Evolutionary conservation across 768 basidiomycete species (phyloP).

Genomic region (Termitomyces sp.): DNA sequence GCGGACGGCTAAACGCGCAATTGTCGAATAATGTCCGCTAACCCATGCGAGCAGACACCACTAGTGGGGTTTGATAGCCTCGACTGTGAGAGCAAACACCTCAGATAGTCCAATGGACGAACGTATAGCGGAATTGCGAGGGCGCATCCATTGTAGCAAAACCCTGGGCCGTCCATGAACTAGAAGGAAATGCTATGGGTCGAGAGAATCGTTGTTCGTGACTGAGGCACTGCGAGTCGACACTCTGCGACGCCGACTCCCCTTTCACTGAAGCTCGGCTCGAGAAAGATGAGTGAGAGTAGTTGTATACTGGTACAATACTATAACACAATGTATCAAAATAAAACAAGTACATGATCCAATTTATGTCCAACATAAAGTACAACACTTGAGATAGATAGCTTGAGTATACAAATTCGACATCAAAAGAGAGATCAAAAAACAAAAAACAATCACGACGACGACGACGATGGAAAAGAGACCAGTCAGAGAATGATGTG

Average conservation of each 20-base stretch:
- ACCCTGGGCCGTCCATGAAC: background rate
- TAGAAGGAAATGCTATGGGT: background rate
- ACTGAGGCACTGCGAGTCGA: too few relatives aligned
- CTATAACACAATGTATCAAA: background rate
- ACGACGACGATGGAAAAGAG: background rate
- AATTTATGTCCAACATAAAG: background rate
- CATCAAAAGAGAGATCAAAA: background rate
- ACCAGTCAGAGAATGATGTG: background rate
- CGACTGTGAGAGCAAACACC: background rate
- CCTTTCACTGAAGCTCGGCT: background rate
- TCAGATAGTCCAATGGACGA: background rate
- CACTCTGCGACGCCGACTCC: background rate
- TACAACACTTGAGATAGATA: background rate
- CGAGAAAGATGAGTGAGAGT: background rate
- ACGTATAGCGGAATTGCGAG: background rate
- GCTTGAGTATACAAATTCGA: background rate
- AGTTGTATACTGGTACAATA: background rate
- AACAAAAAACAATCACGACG: background rate
- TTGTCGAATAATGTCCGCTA: background rate
- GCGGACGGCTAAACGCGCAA: background rate
- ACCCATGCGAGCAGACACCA: background rate
- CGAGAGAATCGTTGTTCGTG: background rate
- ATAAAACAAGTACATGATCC: background rate
- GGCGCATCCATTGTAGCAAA: background rate
- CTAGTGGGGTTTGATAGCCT: background rate